Conservation (phyloP, 2,329 filamentous ascomycete species). For the Periconia sp. region DNA sequence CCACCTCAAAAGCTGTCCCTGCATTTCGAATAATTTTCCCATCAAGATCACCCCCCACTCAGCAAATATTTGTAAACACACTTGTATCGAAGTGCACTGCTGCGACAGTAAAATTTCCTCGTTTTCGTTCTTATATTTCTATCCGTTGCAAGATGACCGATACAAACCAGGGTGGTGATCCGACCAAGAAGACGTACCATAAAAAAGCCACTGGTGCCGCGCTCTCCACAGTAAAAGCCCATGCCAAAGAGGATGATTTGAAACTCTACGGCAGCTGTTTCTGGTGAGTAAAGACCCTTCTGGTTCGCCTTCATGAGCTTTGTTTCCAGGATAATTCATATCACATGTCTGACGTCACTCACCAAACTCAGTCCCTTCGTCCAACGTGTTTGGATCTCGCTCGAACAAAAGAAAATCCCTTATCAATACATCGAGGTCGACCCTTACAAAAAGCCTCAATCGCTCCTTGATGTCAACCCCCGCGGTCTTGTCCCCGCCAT, state of each 20-base stretch:
- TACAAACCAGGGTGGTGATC: constrained; percentile 51
- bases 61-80: neutral
- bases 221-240: constrained; percentile 67
- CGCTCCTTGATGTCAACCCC: constrained; percentile 74
- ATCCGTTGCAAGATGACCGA: constrained; percentile 47
- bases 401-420: constrained; percentile 74
- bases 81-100: neutral
- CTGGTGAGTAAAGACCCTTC: constrained; percentile 59
- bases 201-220: constrained; percentile 74
- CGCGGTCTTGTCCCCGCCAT: constrained; percentile 75
- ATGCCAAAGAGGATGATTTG: constrained; percentile 68
- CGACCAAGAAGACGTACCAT: constrained; percentile 64
- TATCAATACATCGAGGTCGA: constrained; percentile 90
- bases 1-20: neutral
- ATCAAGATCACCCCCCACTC: neutral
- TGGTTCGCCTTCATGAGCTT: neutral
- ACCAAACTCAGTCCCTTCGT: constrained; percentile 68
- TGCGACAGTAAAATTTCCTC: neutral
- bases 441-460: constrained; percentile 72
- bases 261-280: constrained; percentile 84
- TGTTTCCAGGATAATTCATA: neutral
- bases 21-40: neutral
- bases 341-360: constrained; percentile 13
- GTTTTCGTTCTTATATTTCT: constrained; percentile 1
- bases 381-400: constrained; percentile 84